phyloP scores from a whole-genome alignment of 2,329 filamentous ascomycete species.

The Aureobasidium sp. region DNA sequence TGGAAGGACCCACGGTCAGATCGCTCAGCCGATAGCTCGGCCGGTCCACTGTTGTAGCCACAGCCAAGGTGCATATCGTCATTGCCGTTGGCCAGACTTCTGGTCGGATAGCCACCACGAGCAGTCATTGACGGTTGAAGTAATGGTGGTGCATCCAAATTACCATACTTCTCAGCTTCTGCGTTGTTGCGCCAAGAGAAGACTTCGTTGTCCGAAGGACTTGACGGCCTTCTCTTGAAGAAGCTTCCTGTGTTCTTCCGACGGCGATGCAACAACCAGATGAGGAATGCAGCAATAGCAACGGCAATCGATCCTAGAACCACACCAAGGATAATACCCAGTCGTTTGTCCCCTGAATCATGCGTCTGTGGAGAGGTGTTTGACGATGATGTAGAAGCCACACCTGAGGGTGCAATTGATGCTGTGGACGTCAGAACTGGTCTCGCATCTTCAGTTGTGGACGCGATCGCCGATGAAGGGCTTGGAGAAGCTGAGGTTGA shows the following conservation, averaged over 20 bases:
- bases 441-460: slow-evolving; percentile 8
- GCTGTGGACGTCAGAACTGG: slow-evolving; percentile 8
- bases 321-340: slow-evolving; percentile 18
- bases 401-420: background rate
- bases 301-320: slow-evolving; percentile 15
- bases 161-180: slow-evolving; percentile 4
- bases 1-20: background rate
- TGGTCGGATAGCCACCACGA: background rate
- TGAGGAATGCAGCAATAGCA: slow-evolving; percentile 11
- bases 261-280: slow-evolving; percentile 15
- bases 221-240: slow-evolving; percentile 9
- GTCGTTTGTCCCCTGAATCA: slow-evolving; percentile 5
- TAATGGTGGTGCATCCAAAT: background rate
- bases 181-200: background rate
- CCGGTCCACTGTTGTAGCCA: background rate
- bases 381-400: background rate
- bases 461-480: background rate
- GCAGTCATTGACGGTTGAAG: background rate
- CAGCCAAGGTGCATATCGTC: background rate
- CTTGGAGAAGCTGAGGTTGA: slow-evolving; percentile 7
- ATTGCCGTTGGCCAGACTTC: background rate
- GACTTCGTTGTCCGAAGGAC: background rate
- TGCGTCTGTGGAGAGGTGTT: background rate
- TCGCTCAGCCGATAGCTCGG: slow-evolving; percentile 5
- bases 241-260: slow-evolving; percentile 12